Base-by-base conservation (phyloP, 2,329 filamentous ascomycete species). In the Reticulascus tulasneorum region DNA sequence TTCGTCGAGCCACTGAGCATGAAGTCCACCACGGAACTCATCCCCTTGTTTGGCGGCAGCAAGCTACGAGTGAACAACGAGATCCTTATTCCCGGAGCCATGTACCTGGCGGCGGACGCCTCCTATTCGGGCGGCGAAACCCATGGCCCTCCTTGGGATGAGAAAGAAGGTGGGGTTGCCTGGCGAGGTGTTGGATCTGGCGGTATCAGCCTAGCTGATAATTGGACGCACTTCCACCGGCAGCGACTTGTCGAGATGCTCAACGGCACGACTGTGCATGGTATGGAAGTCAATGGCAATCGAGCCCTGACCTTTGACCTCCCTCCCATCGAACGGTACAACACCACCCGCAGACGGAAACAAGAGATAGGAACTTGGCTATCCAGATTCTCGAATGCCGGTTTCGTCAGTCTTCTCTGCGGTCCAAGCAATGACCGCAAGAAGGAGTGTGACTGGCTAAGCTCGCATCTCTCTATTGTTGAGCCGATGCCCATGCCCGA, bases 211-310 rank as follows among this genome's bases (percentile, higher is more conserved):
- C 60, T 59, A 37, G 49, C 51, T n/a, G 54, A 77, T 28, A 83
- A 74, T 42, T 87, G 82, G 82, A 68, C 67, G 22, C 73, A 77
- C 23, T 84, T 85, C 48, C 82, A 86, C 43, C 77, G 82, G n/a
- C 82, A 84, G 48, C 78, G 83, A 5, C 76, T 86, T 39, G 64
- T 86, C 18, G 67, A 79, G 40, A 82, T 86, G 78, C 62, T 83
- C 30, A 86, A 87, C 48, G 72, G 71, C 8, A 82, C 77, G 2
- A 70, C 65, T 13, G 74, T 82, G 16, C 54, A 55, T 19, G 50
- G 57, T 8, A 63, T 72, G 21, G 73, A 81, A 49, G 50, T 58
- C 24, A 51, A 54, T 12, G 54, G 48, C 23, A 45, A 56, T 30
- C 59, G 63, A 23, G 52, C 70, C 22, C 53, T 58, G 43, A 73